Evolutionary conservation across 352 stramenopile species (phyloP), one percentile per base, ranked within the genome.

Genomic region (Hyaloperonospora arabidopsidis): DNA sequence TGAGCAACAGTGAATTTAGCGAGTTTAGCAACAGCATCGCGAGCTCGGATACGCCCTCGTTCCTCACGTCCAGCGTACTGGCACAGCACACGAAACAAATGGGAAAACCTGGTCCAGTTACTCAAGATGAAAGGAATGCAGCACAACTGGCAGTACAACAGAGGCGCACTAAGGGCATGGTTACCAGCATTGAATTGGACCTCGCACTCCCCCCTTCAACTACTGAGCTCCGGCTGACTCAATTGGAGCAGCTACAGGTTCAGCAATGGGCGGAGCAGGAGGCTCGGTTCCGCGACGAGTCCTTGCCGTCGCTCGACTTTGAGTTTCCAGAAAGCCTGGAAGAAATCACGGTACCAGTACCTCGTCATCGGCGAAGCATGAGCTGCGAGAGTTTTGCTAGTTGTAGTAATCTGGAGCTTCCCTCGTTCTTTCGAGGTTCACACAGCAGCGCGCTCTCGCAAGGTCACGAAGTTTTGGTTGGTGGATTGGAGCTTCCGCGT

Each of bases 71-170:
- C 8, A 75, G 75, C 48, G 40, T 75, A 40, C 65, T 84, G 15
- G 73, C 70, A 17, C 58, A 73, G 29, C 73, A 84, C 39, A 84
- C 73, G 23, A 71, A 76, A 22, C 52, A 73, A 32, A 79, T 77
- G 67, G 72, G 67, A 0, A 70, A 67, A 1, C 59, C 67, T 13
- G 72, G 69, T 0, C 69, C 69, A 1, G 67, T 76, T n/a, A 66
- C 67, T n/a, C 55, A 47, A 15, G 54, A 59, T n/a, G 65, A 65
- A 18, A 35, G 63, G 19, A 10, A 38, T 17, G 51, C 48, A 0
- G 61, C 51, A 3, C 56, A 11, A 10, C 54, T 36, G 5, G 52
- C 32, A 13, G 52, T 59, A 6, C 59, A 66, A 41, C 38, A 61
- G 22, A 41, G 61, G 34, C 45, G 22, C 15, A 32, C 36, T 7